A percentile compares a stretch with the other conserved stretches of the same genome.
phyloP scores from a whole-genome alignment of 2,329 filamentous ascomycete genomes.

The Ophiostoma quercus region DNA sequence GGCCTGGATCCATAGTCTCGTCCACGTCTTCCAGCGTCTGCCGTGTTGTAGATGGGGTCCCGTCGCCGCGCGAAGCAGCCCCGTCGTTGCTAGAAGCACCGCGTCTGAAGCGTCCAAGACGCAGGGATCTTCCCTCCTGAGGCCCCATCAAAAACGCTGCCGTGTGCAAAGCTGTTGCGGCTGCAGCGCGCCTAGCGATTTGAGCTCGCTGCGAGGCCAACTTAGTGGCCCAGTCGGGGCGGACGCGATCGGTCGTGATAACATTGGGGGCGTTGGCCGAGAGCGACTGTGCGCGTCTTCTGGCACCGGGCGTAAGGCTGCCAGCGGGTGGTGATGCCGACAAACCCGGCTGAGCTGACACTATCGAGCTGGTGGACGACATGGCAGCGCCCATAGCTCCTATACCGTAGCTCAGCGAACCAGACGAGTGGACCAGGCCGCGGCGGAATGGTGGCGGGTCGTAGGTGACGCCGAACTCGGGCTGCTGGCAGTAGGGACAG shows the following conservation, averaged over 20 bases:
- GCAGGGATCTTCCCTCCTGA: conserved; percentile 35
- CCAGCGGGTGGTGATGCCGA: conserved; percentile 39
- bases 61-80: conserved; percentile 23
- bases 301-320: conserved; percentile 13
- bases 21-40: conserved; percentile 28
- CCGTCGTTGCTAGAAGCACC: conserved; percentile 38
- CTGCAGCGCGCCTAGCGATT: conserved; percentile 78
- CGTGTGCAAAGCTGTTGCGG: conserved; percentile 88
- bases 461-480: conserved; percentile 96
- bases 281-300: conserved; percentile 54
- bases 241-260: conserved; percentile 84
- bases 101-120: conserved; percentile 54
- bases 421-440: conserved; percentile 64
- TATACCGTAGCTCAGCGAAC: conserved; percentile 36
- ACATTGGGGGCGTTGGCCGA: conserved; percentile 81
- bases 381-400: conserved; percentile 61
- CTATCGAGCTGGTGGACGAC: conserved; percentile 79
- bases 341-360: conserved; percentile 40
- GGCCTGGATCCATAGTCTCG: conserved; percentile 35
- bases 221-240: conserved; percentile 92
- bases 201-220: conserved; percentile 78
- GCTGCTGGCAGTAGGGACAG: conserved; percentile 91
- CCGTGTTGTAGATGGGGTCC: conserved; percentile 30
- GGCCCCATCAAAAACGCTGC: conserved; percentile 82
- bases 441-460: conserved; percentile 81